Conservation (phyloP, 176 grass and related monocot species). For the Carex pumila region DNA sequence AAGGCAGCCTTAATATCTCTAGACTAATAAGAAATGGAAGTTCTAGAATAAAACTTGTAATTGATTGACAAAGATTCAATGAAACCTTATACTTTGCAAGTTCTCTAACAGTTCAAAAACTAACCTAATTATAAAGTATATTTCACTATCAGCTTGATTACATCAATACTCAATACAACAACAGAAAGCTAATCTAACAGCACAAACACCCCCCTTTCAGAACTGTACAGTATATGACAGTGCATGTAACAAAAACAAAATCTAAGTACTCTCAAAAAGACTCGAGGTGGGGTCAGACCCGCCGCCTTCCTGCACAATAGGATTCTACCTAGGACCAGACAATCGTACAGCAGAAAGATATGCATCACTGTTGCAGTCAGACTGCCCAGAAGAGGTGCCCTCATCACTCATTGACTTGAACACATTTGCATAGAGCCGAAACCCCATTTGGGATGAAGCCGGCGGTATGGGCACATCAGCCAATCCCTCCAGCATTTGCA, state of each 20-base stretch:
- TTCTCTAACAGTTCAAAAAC: not conserved
- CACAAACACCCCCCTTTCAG: not conserved
- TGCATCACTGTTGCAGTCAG: slow-evolving; percentile 78
- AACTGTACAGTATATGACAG: slow-evolving; percentile 17
- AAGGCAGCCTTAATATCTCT: not conserved
- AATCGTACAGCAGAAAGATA: slow-evolving; percentile 76
- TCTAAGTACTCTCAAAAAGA: not conserved
- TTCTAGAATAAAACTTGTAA: not conserved
- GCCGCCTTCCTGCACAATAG: not conserved
- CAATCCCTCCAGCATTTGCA: slow-evolving; percentile 91
- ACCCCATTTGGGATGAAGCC: slow-evolving; percentile 48
- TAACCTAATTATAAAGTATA: slow-evolving; percentile 1
- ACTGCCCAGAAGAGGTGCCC: slow-evolving; percentile 65
- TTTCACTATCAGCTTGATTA: not conserved
- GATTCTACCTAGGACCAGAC: slow-evolving; percentile 69
- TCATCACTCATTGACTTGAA: slow-evolving; percentile 79
- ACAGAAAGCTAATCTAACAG: not conserved
- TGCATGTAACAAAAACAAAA: slow-evolving; percentile 9
- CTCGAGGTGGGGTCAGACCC: not conserved
- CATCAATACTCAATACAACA: slow-evolving; percentile 6
- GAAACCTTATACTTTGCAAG: not conserved
- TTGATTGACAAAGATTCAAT: not conserved
- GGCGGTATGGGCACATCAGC: slow-evolving; percentile 64
- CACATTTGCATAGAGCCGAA: slow-evolving; percentile 56
- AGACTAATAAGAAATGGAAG: not conserved